phyloP scores from a whole-genome alignment of 2,329 filamentous ascomycete genomes.

The Graphilbum fragrans region DNA sequence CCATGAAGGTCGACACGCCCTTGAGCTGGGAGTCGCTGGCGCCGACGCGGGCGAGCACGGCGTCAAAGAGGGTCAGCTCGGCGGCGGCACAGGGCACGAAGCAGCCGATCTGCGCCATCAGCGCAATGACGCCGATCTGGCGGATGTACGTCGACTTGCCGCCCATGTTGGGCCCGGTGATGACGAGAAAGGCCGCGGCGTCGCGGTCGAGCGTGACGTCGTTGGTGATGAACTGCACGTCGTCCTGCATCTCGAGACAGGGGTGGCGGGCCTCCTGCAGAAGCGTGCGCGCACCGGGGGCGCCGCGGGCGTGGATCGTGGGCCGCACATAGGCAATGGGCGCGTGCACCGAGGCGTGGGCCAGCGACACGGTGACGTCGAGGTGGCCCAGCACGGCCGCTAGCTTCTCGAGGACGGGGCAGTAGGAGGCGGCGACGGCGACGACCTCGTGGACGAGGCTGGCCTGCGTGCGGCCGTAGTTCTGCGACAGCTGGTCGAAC shows the following conservation, averaged over 20 bases:
- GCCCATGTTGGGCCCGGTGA: slow-evolving; percentile 98
- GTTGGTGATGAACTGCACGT: slow-evolving; percentile 97
- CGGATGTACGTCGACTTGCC: slow-evolving; percentile 98
- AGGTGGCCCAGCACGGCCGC: slow-evolving; percentile 83
- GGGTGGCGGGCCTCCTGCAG: slow-evolving; percentile 92
- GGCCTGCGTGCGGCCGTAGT: slow-evolving; percentile 88
- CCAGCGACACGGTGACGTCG: slow-evolving; percentile 89
- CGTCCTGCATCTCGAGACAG: slow-evolving; percentile 97
- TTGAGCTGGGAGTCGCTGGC: slow-evolving; percentile 95
- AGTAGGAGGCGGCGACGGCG: slow-evolving; percentile 85
- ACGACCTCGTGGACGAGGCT: slow-evolving; percentile 90
- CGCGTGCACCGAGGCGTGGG: slow-evolving; percentile 86
- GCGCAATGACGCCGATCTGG: slow-evolving; percentile 88
- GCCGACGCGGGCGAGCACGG: slow-evolving; percentile 88
- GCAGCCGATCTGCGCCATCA: slow-evolving; percentile 94
- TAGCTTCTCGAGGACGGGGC: slow-evolving; percentile 79
- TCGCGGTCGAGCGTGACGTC: slow-evolving; percentile 73
- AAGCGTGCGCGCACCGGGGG: slow-evolving; percentile 63
- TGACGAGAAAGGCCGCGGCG: slow-evolving; percentile 83
- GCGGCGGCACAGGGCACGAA: slow-evolving; percentile 89
- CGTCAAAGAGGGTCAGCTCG: slow-evolving; percentile 91
- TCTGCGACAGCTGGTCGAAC: slow-evolving; percentile 85
- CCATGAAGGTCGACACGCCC: slow-evolving; percentile 98
- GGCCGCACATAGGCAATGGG: slow-evolving; percentile 86
- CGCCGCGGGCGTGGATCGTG: slow-evolving; percentile 77